These are phyloP conservation scores for Platanthera guangdongensis DNA, from an alignment of 106 monocot species.

Conservation along the genomic window DNA sequence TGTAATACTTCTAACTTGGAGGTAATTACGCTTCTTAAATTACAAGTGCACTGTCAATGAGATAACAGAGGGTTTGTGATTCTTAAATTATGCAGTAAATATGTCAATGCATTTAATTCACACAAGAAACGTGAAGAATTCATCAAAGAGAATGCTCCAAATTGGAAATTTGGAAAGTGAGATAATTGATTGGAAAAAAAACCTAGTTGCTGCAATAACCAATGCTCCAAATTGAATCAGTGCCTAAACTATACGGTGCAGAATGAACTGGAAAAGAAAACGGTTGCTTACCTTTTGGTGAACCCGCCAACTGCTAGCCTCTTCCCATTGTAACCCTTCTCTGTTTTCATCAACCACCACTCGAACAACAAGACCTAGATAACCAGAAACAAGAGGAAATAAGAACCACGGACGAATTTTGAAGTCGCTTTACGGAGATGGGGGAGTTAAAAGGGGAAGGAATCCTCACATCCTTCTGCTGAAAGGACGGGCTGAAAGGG, in stretches of 20 bases:
- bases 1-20: not conserved
- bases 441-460: not conserved
- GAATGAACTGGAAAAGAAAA: not conserved
- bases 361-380: constrained; percentile 13
- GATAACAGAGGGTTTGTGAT: not conserved
- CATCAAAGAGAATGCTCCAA: not conserved
- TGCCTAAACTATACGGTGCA: not conserved
- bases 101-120: not conserved
- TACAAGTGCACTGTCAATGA: not conserved
- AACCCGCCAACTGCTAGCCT: constrained; percentile 11
- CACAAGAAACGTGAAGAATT: not conserved
- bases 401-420: not conserved
- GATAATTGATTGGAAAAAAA: not conserved
- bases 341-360: constrained; percentile 12
- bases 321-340: constrained; percentile 6
- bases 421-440: not conserved
- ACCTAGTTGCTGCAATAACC: not conserved
- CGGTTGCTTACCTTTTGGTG: constrained; percentile 2
- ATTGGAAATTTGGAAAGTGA: not conserved
- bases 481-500: not conserved
- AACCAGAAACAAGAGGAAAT: not conserved
- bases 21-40: not conserved
- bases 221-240: not conserved
- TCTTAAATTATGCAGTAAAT: not conserved
- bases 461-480: not conserved